A percentile compares a stretch with the other conserved stretches of the same genome.
Evolutionary conservation across 2,329 filamentous ascomycete species (phyloP).

Genomic region (Trichoderma aggressivum): DNA sequence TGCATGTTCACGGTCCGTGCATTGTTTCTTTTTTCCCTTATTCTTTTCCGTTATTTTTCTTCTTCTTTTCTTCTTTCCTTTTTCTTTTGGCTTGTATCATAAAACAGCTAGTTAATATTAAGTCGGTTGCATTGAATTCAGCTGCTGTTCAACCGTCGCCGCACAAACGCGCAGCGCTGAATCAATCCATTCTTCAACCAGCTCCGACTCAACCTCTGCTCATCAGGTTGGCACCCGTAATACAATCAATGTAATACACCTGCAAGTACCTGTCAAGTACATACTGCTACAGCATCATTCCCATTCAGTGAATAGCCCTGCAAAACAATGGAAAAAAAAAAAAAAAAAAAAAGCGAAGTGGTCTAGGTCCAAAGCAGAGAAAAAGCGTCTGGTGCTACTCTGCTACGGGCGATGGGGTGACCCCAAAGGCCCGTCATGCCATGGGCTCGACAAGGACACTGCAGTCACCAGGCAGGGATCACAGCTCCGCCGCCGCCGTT

Average conservation of each 20-base stretch:
- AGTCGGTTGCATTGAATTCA: neutral
- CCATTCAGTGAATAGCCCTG: neutral
- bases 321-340: neutral
- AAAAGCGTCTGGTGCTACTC: neutral
- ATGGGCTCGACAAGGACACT: constrained; percentile 6
- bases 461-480: constrained; percentile 8
- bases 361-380: neutral
- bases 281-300: neutral
- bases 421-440: constrained; percentile 10
- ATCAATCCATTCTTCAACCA: no score
- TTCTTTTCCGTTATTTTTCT: neutral
- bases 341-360: neutral
- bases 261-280: neutral
- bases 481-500: constrained; percentile 17
- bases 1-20: neutral
- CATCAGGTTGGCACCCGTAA: neutral
- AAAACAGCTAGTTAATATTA: neutral
- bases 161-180: neutral
- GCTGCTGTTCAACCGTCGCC: neutral
- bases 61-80: neutral
- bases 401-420: constrained; percentile 7
- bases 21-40: neutral
- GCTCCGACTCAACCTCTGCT: neutral
- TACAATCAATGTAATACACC: neutral
- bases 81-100: neutral